Evolutionary conservation across 2,329 filamentous ascomycete species (phyloP), one percentile per base, ranked within the genome.

Genomic region (Monosporascus sp.): DNA sequence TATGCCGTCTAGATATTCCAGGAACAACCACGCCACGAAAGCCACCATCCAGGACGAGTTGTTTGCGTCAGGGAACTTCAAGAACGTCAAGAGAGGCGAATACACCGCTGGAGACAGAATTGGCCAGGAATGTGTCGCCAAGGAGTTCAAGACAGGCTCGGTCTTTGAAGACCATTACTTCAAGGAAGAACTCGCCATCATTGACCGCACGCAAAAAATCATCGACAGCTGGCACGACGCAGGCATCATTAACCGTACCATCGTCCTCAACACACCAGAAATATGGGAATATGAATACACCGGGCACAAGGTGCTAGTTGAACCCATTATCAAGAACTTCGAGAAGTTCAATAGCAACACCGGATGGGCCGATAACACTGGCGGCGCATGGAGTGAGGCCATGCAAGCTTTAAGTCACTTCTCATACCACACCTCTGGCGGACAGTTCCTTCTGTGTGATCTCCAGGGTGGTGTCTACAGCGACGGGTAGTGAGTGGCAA

Each of bases 391-490:
- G 71, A 62, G 64, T 3, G 55, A 68, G 24, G 67, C 59, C 3
- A 74, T 74, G 70, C 72, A 75, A 57, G 70, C 71, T 1, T 61
- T 74, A n/a, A 74, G 72, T 59, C 72, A 76, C 60, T 74, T 74
- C 51, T 73, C 70, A 54, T 74, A 74, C 57, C 69, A 74, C 58
- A 48, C 69, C 41, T 60, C 70, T 0, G 66, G 66, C 22, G 72
- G 73, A 5, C 59, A 67, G 36, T 62, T 67, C 52, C 63, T 76
- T 5, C 60, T 76, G 2, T 76, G 71, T 57, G 73, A 75, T 55
- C 63, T 76, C 2, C 71, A 76, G 54, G 74, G 74, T 27, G 73
- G 72, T 43, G 57, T 70, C 27, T 74, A 75, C 60, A 61, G 58
- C 43, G 37, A 62, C 11, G 64, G 66, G 47, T 59, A 43, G 55